Conservation (phyloP, 2,329 filamentous ascomycete genomes). For the Calycina herbarum region DNA sequence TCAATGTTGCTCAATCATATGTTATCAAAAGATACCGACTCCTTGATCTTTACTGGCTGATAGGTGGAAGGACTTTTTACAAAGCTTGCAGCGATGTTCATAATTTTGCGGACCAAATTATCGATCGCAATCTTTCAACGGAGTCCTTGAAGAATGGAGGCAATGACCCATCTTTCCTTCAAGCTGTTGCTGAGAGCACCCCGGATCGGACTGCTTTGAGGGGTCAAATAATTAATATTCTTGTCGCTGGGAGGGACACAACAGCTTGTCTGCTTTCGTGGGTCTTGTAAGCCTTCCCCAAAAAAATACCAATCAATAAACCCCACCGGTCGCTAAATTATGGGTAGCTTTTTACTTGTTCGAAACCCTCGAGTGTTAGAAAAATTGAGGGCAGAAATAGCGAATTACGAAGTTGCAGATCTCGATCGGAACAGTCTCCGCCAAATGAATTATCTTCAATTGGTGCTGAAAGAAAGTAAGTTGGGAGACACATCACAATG, state of each 20-base stretch:
- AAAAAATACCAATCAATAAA: too few species aligned
- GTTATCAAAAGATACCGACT: conserved; percentile 27
- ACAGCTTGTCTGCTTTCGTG: conserved; percentile 44
- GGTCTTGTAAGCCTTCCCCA: conserved; percentile 27
- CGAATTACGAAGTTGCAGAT: conserved; percentile 17
- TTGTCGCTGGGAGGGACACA: conserved; percentile 44
- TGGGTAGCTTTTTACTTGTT: conserved; percentile 34
- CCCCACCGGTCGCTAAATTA: background rate
- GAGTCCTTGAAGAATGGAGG: conserved; percentile 42
- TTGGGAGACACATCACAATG: background rate
- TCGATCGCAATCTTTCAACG: conserved; percentile 41
- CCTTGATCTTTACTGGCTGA: conserved; percentile 20
- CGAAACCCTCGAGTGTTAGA: conserved; percentile 31
- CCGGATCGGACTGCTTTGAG: conserved; percentile 13
- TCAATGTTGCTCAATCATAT: conserved; percentile 35
- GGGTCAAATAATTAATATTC: conserved; percentile 38
- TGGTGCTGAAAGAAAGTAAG: conserved; percentile 57
- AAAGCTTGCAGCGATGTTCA: conserved; percentile 27
- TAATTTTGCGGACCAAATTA: conserved; percentile 23
- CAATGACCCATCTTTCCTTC: background rate
- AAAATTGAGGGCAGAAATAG: conserved; percentile 33
- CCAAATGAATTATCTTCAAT: conserved; percentile 53
- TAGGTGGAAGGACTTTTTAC: conserved; percentile 24
- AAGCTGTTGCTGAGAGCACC: background rate
- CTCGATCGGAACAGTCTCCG: conserved; percentile 44